Base-by-base conservation (phyloP, 2,329 filamentous ascomycete species). In the Fusarium robinianum region DNA sequence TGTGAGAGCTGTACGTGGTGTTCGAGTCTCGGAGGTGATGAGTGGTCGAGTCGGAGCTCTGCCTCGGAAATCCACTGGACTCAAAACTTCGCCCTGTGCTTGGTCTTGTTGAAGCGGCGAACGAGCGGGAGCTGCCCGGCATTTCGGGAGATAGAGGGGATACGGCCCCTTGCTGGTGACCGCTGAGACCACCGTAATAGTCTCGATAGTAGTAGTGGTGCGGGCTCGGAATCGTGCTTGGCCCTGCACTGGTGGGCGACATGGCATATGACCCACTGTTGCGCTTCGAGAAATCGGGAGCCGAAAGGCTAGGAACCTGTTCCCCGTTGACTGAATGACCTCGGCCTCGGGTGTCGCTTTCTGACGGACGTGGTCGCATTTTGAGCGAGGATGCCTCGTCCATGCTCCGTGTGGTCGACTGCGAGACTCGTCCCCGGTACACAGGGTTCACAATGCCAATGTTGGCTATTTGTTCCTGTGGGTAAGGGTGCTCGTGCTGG, bases 391-490 rank as follows among this genome's bases (percentile, higher is more conserved):
- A 74, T 67, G 58, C 42, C 18, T 69, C 80, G 57, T 71, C 80
- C 62, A 63, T 74, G 67, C 76, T 79, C 71, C 68, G 67, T 2
- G 83, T 82, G 25, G 71, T 86, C 68, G 69, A 85, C 58, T 74
- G 80, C 15, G 72, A 85, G 60, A 68, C 78, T 65, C 63, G 80
- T 67, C 63, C 84, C 74, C 58, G 82, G 66, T 69, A 87, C 63
- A 66, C 83, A 12, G 88, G 87, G 62, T 95, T 95, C 67, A 91
- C 80, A 42, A 96, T 87, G 12, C 83, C 82, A 31, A 96, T 78
- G 33, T 79, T 80, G 53, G 81, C 76, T 14, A 91, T 76, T 52
- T 85, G 80, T 18, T 85, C 83, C 55, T 95, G 86, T 37, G 87
- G 81, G 58, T 86, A 85, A 16, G 80, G 83, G 65, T 87, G 94